Evolutionary conservation across 2,329 filamentous ascomycete genomes (phyloP), one percentile per base, ranked within the genome.

Genomic region (Diaporthe sp.): DNA sequence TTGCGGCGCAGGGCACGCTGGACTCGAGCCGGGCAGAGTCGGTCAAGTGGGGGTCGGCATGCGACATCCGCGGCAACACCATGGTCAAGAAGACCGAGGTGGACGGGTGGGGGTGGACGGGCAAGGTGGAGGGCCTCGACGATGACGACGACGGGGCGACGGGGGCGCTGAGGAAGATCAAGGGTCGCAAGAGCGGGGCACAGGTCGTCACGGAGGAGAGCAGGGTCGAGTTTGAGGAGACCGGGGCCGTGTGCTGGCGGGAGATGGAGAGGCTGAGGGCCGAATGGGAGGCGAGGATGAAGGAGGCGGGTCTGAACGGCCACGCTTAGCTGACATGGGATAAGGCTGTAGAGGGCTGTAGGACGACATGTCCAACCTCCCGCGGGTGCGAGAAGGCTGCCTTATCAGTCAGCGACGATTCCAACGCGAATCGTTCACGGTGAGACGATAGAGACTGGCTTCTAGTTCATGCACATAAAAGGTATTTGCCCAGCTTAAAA

Each of bases 1-100:
- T 98, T 17, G 89, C 93, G 28, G 86, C 91, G 10, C 89, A 93
- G 75, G 89, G 89, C 22, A 87, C 88, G 28, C 87, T 96, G 19
- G 90, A 94, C 69, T 87, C 86, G 2, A 82, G 88, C 51, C 86
- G 81, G 39, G 89, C 88, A 5, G 77, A 92, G 87, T 82, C 89
- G 84, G 69, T 87, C 74, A 98, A 98, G 86, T 98, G 96, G 96
- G 96, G 96, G 3, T 94, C 93, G 42, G 90, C 91, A n/a, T 89
- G 89, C 12, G 89, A 93, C 78, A 83, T 89, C 15, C 83, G 85
- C 73, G 92, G 93, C 0, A 85, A 88, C 28, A 89, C 90, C 75
- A 86, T 89, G 53, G 90, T 95, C 7, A 93, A 93, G 83, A 91
- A 91, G 80, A 97, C 95, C 1, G 95, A 98, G 83, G 93, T 98